A percentile compares a stretch with the other conserved stretches of the same genome.
phyloP scores from a whole-genome alignment of 2,329 filamentous ascomycete genomes.

The Aspergillus pseudotamarii region DNA sequence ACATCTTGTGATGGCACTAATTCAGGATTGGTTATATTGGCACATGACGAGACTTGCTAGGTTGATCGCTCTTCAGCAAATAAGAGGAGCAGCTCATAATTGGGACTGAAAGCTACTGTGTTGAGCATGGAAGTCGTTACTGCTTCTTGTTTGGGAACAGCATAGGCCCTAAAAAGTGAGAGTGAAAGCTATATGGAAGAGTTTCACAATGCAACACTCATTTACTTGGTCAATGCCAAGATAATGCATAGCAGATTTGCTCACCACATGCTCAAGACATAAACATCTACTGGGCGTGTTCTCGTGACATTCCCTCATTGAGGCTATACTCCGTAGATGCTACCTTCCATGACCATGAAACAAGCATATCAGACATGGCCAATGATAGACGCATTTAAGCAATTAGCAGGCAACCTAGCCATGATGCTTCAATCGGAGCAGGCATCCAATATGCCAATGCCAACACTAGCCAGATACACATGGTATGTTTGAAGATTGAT shows the following conservation, averaged over 20 bases:
- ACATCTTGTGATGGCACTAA: background rate
- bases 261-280: background rate
- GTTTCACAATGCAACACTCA: background rate
- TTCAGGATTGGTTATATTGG: background rate
- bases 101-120: background rate
- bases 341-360: background rate
- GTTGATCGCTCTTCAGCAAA: background rate
- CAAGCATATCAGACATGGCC: background rate
- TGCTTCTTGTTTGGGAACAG: background rate
- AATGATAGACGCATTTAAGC: background rate
- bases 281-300: background rate
- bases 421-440: background rate
- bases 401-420: background rate
- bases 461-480: background rate
- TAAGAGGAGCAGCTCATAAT: background rate
- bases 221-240: background rate
- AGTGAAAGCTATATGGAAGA: background rate
- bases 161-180: background rate
- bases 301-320: too few relatives aligned
- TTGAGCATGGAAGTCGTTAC: background rate
- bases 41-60: background rate
- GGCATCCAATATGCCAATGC: background rate
- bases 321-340: too few relatives aligned
- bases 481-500: background rate
- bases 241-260: background rate